phyloP scores from a whole-genome alignment of 1,139 yeast species.

The Barnettozyma hawaiiensis region DNA sequence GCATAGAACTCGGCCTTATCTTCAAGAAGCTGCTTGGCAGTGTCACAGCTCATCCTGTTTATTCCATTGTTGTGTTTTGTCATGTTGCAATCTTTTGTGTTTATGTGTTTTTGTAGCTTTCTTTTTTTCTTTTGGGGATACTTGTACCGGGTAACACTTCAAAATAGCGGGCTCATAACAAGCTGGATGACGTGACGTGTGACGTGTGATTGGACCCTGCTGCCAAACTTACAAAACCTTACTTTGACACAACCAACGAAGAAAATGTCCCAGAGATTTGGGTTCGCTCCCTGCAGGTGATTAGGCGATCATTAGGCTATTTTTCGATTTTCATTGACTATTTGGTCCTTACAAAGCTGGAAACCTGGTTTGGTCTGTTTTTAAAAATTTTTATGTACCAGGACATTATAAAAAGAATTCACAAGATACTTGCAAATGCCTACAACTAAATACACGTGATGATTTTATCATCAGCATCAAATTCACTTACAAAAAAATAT shows the following conservation, averaged over 20 bases:
- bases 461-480: too few species aligned
- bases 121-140: too few species aligned
- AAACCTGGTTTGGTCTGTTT: not conserved
- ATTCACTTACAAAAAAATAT: too few species aligned
- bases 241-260: not conserved
- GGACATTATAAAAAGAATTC: too few species aligned
- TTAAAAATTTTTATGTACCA: too few species aligned
- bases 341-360: not conserved
- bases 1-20: constrained; percentile 10
- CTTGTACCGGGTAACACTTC: not conserved
- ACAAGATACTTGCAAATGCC: too few species aligned
- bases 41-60: constrained; percentile 1
- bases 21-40: constrained; percentile 6
- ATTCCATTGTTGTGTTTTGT: too few species aligned
- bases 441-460: too few species aligned
- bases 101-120: too few species aligned
- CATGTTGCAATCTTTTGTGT: too few species aligned
- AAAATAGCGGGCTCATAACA: not conserved
- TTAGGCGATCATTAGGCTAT: not conserved
- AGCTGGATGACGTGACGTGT: not conserved
- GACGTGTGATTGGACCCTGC: too few species aligned
- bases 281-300: not conserved
- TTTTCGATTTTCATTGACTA: not conserved
- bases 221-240: not conserved
- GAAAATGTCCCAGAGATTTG: not conserved